Evolutionary conservation across 2,329 filamentous ascomycete genomes (phyloP).

Genomic region (Alternaria sp.): DNA sequence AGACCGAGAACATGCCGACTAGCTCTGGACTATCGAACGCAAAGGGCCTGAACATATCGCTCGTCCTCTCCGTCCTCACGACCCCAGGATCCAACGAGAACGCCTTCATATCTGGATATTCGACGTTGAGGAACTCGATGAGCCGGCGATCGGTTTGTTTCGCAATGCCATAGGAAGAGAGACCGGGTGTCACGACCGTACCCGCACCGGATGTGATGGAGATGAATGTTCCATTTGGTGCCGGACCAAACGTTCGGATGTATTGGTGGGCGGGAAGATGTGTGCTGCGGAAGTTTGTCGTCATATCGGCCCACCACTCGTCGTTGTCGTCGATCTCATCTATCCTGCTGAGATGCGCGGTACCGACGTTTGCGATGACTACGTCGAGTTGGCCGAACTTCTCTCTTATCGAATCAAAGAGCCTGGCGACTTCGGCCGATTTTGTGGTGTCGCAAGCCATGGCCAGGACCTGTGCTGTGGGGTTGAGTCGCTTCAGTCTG

Average conservation of each 20-base stretch:
- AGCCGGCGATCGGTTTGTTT: neutral
- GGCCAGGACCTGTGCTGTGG: neutral
- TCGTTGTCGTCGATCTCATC: constrained; percentile 1
- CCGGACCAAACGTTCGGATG: constrained; percentile 8
- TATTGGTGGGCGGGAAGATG: constrained; percentile 18
- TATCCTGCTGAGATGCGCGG: neutral
- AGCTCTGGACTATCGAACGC: neutral
- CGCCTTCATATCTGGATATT: neutral
- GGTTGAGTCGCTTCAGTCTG: neutral
- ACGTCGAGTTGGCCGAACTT: neutral
- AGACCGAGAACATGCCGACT: neutral
- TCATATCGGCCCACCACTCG: constrained; percentile 8
- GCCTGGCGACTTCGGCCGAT: neutral
- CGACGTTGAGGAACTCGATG: neutral
- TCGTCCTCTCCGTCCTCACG: neutral
- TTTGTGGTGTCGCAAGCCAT: constrained; percentile 2
- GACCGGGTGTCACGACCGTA: neutral
- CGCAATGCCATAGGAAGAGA: neutral
- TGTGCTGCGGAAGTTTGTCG: constrained; percentile 14
- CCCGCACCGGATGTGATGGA: neutral
- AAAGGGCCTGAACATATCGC: neutral
- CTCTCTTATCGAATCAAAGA: neutral
- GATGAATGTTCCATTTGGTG: neutral
- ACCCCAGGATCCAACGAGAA: neutral
- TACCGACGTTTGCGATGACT: neutral